Percentiles rank a stretch among this genome's conserved stretches.
phyloP scores from a whole-genome alignment of 2,329 filamentous ascomycete genomes.

The Mycocentrospora acerina region DNA sequence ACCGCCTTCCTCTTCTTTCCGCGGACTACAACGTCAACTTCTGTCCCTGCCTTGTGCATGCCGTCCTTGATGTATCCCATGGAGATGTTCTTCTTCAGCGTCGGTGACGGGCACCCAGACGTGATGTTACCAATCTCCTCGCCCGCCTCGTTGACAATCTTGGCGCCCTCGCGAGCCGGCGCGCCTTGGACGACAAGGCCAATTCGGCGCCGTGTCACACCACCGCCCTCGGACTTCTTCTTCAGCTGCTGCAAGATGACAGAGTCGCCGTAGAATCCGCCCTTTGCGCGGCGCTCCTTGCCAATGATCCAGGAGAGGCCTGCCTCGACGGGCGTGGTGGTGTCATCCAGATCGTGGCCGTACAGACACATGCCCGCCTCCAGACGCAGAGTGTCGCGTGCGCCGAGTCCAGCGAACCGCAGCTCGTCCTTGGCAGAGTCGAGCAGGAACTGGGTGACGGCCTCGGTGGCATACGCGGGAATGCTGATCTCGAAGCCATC shows the following conservation, averaged over 20 bases:
- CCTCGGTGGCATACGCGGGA: conserved; percentile 63
- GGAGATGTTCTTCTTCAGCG: conserved; percentile 84
- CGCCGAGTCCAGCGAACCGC: conserved; percentile 83
- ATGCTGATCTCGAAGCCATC: conserved; percentile 98
- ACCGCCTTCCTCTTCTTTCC: conserved; percentile 73
- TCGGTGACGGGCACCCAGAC: conserved; percentile 86
- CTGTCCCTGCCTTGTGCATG: conserved; percentile 79
- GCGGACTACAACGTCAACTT: conserved; percentile 74
- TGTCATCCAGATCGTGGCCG: conserved; percentile 91
- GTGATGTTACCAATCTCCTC: conserved; percentile 77
- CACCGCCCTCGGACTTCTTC: conserved; percentile 69
- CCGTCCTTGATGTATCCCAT: conserved; percentile 91
- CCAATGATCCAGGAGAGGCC: conserved; percentile 79
- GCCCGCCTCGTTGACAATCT: conserved; percentile 68
- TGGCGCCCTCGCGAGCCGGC: conserved; percentile 84
- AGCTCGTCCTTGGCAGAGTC: conserved; percentile 63
- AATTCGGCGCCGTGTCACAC: conserved; percentile 71
- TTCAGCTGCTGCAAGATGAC: conserved; percentile 76
- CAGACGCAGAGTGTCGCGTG: conserved; percentile 86
- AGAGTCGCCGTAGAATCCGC: conserved; percentile 83
- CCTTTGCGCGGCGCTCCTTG: conserved; percentile 68
- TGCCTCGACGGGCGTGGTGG: conserved; percentile 67
- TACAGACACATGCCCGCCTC: conserved; percentile 99
- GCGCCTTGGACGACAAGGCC: conserved; percentile 82
- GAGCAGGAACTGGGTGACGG: conserved; percentile 70